Evolutionary conservation across 2,329 filamentous ascomycete genomes (phyloP).

Genomic region (Huntiella savannae): DNA sequence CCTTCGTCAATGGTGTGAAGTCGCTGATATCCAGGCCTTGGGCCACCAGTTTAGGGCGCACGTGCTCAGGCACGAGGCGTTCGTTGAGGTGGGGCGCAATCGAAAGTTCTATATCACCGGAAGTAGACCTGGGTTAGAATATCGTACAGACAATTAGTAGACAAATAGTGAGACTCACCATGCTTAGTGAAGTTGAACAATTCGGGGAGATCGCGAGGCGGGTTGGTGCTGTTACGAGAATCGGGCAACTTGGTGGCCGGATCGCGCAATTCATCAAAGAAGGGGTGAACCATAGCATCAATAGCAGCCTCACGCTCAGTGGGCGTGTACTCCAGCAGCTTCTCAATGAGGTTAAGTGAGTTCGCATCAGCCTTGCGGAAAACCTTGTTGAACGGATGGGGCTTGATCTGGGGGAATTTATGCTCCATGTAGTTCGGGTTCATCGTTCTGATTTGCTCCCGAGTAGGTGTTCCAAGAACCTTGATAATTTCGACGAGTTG

Average conservation of each 20-base stretch:
- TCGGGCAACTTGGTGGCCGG: constrained; percentile 82
- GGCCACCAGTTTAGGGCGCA: constrained; percentile 51
- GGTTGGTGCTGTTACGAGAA: constrained; percentile 70
- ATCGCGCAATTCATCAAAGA: constrained; percentile 92
- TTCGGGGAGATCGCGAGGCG: constrained; percentile 61
- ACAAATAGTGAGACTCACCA: constrained; percentile 37
- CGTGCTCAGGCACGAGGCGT: constrained; percentile 70
- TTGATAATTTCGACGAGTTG: constrained; percentile 99
- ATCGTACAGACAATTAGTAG: constrained; percentile 3
- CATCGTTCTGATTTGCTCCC: constrained; percentile 98
- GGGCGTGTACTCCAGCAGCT: constrained; percentile 87
- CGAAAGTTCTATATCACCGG: constrained; percentile 57
- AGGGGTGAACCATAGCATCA: constrained; percentile 94
- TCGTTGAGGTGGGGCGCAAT: constrained; percentile 77
- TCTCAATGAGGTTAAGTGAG: constrained; percentile 87
- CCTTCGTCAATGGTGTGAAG: constrained; percentile 75
- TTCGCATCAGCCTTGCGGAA: constrained; percentile 90
- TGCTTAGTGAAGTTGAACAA: constrained; percentile 90
- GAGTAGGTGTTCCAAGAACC: constrained; percentile 85
- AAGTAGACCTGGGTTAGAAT: constrained; percentile 9
- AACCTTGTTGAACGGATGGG: constrained; percentile 96
- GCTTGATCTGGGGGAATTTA: constrained; percentile 99
- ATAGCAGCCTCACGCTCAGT: constrained; percentile 86
- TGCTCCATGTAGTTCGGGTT: constrained; percentile 99
- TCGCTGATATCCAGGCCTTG: constrained; percentile 84